A percentile compares a stretch with the other conserved stretches of the same genome.
Evolutionary conservation across 2,329 filamentous ascomycete species (phyloP).

Genomic region (Ampelomyces quisqualis): DNA sequence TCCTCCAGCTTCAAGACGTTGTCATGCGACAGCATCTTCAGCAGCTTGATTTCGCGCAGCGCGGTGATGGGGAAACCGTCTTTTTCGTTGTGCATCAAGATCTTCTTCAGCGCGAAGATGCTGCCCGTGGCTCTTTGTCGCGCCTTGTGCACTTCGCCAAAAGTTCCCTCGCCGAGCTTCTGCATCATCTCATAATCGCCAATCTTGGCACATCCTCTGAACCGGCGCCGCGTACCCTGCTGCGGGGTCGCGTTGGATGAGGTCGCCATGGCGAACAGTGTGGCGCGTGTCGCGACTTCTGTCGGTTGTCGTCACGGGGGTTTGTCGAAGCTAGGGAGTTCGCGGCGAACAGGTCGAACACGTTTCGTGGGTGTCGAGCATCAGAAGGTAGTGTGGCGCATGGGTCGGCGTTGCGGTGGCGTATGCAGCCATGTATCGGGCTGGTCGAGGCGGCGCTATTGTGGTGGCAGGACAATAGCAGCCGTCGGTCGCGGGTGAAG

Average conservation of each 20-base stretch:
- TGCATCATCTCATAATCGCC: slow-evolving; percentile 75
- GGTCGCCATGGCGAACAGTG: slow-evolving; percentile 19
- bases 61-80: slow-evolving; percentile 99
- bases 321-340: slow-evolving; percentile 17
- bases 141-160: slow-evolving; percentile 94
- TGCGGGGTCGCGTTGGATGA: slow-evolving; percentile 44
- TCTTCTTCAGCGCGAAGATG: slow-evolving; percentile 92
- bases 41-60: slow-evolving; percentile 92
- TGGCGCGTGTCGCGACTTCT: neutral
- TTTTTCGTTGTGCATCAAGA: slow-evolving; percentile 99
- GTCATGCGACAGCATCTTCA: slow-evolving; percentile 89
- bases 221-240: slow-evolving; percentile 58
- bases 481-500: slow-evolving; percentile 11
- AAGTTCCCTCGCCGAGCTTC: slow-evolving; percentile 92
- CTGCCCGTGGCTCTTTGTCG: slow-evolving; percentile 71
- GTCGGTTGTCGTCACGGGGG: slow-evolving; percentile 1
- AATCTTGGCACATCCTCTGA: slow-evolving; percentile 82
- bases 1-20: slow-evolving; percentile 88
- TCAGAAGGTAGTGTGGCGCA: slow-evolving; percentile 9
- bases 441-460: slow-evolving; percentile 16
- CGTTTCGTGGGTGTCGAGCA: slow-evolving; percentile 10
- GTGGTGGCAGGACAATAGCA: slow-evolving; percentile 17
- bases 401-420: slow-evolving; percentile 13
- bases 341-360: slow-evolving; percentile 13
- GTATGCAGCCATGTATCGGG: slow-evolving; percentile 25